Base-by-base conservation (phyloP, 352 stramenopile genomes). In the Phytophthora constricta region DNA sequence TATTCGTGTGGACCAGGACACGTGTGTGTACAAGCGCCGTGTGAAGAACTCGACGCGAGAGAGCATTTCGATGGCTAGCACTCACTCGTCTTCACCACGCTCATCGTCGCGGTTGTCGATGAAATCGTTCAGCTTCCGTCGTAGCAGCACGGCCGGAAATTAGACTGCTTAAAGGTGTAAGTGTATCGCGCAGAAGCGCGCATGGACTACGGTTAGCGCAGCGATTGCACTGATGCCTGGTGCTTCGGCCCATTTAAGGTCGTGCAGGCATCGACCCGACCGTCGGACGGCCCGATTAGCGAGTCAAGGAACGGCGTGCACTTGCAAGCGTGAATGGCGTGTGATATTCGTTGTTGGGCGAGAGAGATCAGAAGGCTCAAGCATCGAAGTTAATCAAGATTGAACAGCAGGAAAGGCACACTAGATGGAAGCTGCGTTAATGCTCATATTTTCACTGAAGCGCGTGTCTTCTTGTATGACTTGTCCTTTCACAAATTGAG, bases 41-140 rank as follows among this genome's bases (percentile, higher is more conserved):
- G 74, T 87, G 27, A 89, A 89, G 64, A 86, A 64, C 42, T 58
- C 78, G 4, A 80, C 78, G 25, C 74, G 80, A 1, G 75, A 86
- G 17, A 84, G 72, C 47, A 76, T 82, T 25, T 75, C 64, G 16
- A 78, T 68, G 16, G 78, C 74, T 50, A 80, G 68, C 42, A 79
- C 27, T 23, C 76, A 81, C 34, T 84, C 81, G 37, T 86, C 75
- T 23, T 90, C 81, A 16, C 81, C 81, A 20, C 79, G 79, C 53
- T 79, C 80, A 45, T 87, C 81, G 34, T 87, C 79, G 41, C 79
- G 81, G 34, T 51, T 90, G 53, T 90, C 81, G 43, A 86, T 89
- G 79, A 90, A 90, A 57, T 83, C 81, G 31, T 88, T 90, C 54
- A 85, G 78, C 66, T 90, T 90, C 72, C 79, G 81, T 77, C 81